Evolutionary conservation across 768 basidiomycete species (phyloP).

Genomic region (Tephrocybe sp.): DNA sequence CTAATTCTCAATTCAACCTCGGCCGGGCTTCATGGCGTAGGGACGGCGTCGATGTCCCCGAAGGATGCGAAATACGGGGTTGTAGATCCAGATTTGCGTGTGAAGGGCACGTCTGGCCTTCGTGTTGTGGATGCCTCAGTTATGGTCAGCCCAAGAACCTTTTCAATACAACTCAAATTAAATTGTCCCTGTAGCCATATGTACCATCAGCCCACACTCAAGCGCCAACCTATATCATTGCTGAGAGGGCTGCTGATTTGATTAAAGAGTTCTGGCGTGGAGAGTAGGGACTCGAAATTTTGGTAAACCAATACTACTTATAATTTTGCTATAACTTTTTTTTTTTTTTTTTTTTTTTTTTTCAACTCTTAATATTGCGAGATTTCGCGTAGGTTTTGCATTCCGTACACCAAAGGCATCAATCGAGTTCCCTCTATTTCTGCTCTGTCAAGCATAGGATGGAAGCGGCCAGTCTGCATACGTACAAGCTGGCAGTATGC

Average conservation of each 20-base stretch:
- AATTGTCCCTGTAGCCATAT: constrained; percentile 4
- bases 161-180: neutral
- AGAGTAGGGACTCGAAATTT: no score
- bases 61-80: constrained; percentile 15
- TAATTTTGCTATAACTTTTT: no score
- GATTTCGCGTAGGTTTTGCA: no score
- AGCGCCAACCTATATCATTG: constrained; percentile 20
- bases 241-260: constrained; percentile 10
- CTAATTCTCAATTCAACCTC: neutral
- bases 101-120: constrained; percentile 25
- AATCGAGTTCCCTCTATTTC: no score
- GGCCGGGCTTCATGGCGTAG: constrained; percentile 4
- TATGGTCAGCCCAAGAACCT: constrained; percentile 7
- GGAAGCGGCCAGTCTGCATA: no score
- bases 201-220: constrained; percentile 18
- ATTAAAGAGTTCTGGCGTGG: neutral
- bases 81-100: constrained; percentile 20
- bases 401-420: no score
- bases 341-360: no score
- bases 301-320: no score
- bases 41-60: constrained; percentile 16
- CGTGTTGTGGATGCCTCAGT: constrained; percentile 31
- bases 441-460: no score
- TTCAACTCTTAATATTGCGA: no score
- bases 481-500: no score